Evolutionary conservation across 257 asterid genomes (phyloP).

Genomic region (Solanum ahanhuiri): DNA sequence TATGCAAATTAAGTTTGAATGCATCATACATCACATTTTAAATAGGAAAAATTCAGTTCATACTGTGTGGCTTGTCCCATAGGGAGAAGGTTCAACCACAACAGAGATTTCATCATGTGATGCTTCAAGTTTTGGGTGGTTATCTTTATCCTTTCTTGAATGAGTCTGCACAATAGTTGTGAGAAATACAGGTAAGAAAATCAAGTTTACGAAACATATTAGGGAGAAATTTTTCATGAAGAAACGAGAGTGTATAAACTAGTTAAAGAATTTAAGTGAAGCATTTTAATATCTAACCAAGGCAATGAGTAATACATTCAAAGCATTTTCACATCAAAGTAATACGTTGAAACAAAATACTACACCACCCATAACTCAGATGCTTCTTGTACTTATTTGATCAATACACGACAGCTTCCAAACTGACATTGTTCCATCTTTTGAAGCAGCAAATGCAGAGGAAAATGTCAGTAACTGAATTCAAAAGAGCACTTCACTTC

Average conservation of each 20-base stretch:
- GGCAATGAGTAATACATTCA: background rate
- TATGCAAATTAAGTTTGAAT: background rate
- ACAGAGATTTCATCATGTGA: slow-evolving; percentile 37
- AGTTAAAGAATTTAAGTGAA: background rate
- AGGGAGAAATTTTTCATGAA: background rate
- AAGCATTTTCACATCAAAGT: background rate
- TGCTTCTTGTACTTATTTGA: background rate
- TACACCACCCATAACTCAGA: background rate
- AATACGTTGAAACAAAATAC: background rate
- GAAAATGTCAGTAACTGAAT: background rate
- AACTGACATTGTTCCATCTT: background rate
- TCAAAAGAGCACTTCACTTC: background rate
- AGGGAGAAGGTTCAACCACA: slow-evolving; percentile 68
- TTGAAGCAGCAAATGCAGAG: background rate
- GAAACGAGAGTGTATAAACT: background rate
- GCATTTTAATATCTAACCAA: background rate
- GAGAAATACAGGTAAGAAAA: slow-evolving; percentile 8
- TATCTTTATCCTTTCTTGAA: slow-evolving; percentile 51
- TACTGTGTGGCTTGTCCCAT: slow-evolving; percentile 74
- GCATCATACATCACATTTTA: background rate
- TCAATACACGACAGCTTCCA: background rate
- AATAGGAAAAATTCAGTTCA: slow-evolving; percentile 4
- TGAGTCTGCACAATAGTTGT: slow-evolving; percentile 55
- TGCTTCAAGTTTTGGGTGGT: slow-evolving; percentile 14
- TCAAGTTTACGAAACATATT: background rate